These are phyloP conservation scores for Tolypocladium endophyticum DNA, from an alignment of 2,329 filamentous ascomycete genomes.

Conservation along the genomic window DNA sequence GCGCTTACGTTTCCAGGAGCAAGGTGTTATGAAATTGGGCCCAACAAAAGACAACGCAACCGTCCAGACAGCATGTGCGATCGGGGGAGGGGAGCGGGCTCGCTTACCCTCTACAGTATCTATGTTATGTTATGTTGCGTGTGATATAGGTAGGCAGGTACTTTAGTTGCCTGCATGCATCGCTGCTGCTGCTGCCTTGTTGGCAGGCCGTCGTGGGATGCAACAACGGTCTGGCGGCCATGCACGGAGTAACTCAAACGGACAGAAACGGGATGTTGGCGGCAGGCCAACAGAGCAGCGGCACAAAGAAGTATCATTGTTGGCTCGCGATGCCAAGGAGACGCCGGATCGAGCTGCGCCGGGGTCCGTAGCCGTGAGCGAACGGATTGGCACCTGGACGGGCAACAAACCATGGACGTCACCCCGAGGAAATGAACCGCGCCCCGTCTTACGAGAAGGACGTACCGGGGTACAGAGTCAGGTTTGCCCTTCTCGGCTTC, in stretches of 20 bases:
- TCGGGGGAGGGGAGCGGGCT: background rate
- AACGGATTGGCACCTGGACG: too few relatives aligned
- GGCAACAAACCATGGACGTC: background rate
- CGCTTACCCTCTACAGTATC: background rate
- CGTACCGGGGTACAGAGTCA: background rate
- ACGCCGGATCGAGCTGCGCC: too few relatives aligned
- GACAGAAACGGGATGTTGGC: background rate
- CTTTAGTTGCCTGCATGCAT: background rate
- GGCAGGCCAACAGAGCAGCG: background rate
- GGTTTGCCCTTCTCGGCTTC: background rate
- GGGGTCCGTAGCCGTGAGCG: too few relatives aligned
- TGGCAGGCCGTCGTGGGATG: background rate
- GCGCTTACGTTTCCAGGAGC: background rate
- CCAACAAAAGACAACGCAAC: background rate
- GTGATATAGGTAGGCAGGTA: background rate
- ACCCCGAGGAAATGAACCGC: background rate
- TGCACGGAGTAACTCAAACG: background rate
- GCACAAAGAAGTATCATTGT: background rate
- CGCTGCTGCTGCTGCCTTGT: background rate
- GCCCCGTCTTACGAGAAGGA: background rate
- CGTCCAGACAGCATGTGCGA: background rate
- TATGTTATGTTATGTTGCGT: background rate
- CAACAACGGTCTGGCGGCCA: background rate
- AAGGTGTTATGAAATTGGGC: background rate
- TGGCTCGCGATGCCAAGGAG: background rate